Conservation (phyloP, 2,329 filamentous ascomycete species). For the Metarhizium brunneum region DNA sequence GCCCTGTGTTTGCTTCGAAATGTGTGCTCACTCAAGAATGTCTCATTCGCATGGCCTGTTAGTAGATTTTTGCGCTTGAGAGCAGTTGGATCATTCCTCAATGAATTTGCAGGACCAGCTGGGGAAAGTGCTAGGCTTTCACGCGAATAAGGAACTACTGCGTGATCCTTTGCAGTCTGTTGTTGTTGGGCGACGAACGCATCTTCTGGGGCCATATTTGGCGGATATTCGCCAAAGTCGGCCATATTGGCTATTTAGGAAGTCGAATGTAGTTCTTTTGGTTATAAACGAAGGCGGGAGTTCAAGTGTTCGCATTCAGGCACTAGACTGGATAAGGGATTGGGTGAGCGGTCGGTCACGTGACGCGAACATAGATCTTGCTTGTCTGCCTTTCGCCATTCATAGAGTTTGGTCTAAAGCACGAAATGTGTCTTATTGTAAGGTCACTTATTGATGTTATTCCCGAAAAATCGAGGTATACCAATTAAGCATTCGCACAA, state of each 20-base stretch:
- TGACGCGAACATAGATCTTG: background rate
- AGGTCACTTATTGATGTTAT: background rate
- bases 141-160: constrained; percentile 57
- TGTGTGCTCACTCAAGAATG: constrained; percentile 79
- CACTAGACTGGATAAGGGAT: background rate
- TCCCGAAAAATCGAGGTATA: background rate
- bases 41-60: constrained; percentile 83
- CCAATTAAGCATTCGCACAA: background rate
- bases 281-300: background rate
- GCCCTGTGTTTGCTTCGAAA: constrained; percentile 84
- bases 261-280: background rate
- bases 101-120: constrained; percentile 66
- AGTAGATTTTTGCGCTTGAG: constrained; percentile 73
- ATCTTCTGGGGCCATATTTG: constrained; percentile 56
- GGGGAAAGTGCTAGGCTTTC: constrained; percentile 59
- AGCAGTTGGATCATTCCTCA: constrained; percentile 50
- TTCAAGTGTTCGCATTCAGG: background rate
- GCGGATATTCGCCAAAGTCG: constrained; percentile 54
- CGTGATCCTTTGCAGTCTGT: constrained; percentile 47
- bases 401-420: background rate
- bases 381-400: background rate
- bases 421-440: background rate
- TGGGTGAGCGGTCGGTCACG: background rate
- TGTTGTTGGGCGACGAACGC: constrained; percentile 48
- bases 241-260: constrained; percentile 35